Percentiles rank a stretch among this genome's conserved stretches.
These are phyloP conservation scores for Solanum commersonii DNA, from an alignment of 257 asterid genomes.

Conservation along the genomic window DNA sequence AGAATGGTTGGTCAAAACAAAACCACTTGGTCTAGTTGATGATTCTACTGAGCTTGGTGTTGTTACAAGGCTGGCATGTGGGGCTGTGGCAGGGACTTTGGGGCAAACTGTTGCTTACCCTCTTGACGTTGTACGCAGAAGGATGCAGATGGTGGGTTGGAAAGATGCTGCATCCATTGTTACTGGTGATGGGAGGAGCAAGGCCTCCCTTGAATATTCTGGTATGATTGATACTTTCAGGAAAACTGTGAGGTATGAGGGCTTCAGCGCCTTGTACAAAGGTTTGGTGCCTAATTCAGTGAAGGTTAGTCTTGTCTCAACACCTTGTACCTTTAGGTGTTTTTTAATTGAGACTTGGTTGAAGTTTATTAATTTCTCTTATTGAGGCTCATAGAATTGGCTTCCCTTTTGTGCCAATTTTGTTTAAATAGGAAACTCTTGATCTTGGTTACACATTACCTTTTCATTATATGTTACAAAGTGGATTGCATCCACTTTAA, in stretches of 20 bases:
- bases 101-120: slow-evolving; percentile 99
- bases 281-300: slow-evolving; percentile 96
- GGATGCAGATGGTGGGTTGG: slow-evolving; percentile 99
- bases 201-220: slow-evolving; percentile 55
- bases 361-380: neutral
- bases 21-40: slow-evolving; percentile 56
- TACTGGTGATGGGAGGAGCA: slow-evolving; percentile 72
- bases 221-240: slow-evolving; percentile 97
- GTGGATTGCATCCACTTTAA: neutral
- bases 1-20: slow-evolving; percentile 69
- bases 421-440: neutral
- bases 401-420: neutral
- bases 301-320: slow-evolving; percentile 50
- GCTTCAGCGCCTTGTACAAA: slow-evolving; percentile 83
- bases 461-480: neutral
- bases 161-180: slow-evolving; percentile 73
- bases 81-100: slow-evolving; percentile 93
- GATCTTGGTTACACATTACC: neutral
- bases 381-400: neutral
- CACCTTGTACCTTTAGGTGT: neutral
- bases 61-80: slow-evolving; percentile 82
- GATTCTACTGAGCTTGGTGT: slow-evolving; percentile 69
- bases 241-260: slow-evolving; percentile 87
- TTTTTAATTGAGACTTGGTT: neutral
- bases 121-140: slow-evolving; percentile 86